These are phyloP conservation scores for Candida methanosorbosa DNA, from an alignment of 805 yeast genomes.

Conservation along the genomic window DNA sequence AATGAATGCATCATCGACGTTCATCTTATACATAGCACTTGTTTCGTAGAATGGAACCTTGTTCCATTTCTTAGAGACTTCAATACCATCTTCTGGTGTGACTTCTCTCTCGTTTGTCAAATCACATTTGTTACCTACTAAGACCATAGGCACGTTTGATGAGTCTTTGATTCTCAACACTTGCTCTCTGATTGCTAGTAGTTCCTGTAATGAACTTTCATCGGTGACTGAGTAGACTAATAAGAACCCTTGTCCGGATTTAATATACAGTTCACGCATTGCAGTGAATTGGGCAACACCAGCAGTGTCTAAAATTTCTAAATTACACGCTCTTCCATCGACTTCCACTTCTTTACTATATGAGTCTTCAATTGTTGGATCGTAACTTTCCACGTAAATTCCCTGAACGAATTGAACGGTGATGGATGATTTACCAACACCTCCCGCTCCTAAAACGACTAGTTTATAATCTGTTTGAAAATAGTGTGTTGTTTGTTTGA, in stretches of 20 bases:
- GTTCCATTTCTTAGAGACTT: constrained; percentile 80
- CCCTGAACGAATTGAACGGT: constrained; percentile 92
- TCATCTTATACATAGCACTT: constrained; percentile 83
- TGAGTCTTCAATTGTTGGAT: constrained; percentile 96
- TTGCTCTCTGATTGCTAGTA: constrained; percentile 73
- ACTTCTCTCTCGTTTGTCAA: constrained; percentile 66
- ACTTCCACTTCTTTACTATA: constrained; percentile 83
- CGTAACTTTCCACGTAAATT: constrained; percentile 82
- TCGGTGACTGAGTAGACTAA: constrained; percentile 54
- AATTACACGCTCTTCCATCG: constrained; percentile 78
- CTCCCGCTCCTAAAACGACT: constrained; percentile 93
- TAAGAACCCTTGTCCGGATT: constrained; percentile 72
- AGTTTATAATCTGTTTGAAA: constrained; percentile 65
- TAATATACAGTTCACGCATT: constrained; percentile 83
- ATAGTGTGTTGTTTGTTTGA: too few species aligned
- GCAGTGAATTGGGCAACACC: constrained; percentile 87
- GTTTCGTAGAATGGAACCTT: constrained; percentile 88
- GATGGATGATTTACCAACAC: constrained; percentile 91
- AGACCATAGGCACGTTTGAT: constrained; percentile 73
- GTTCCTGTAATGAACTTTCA: constrained; percentile 62
- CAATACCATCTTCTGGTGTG: constrained; percentile 73
- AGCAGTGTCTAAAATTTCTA: constrained; percentile 67
- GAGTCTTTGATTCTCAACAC: constrained; percentile 77
- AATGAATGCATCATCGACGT: constrained; percentile 84
- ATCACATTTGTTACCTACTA: constrained; percentile 90